Evolutionary conservation across 441 rosid species (phyloP).

Genomic region (Eugenia klotzschiana): DNA sequence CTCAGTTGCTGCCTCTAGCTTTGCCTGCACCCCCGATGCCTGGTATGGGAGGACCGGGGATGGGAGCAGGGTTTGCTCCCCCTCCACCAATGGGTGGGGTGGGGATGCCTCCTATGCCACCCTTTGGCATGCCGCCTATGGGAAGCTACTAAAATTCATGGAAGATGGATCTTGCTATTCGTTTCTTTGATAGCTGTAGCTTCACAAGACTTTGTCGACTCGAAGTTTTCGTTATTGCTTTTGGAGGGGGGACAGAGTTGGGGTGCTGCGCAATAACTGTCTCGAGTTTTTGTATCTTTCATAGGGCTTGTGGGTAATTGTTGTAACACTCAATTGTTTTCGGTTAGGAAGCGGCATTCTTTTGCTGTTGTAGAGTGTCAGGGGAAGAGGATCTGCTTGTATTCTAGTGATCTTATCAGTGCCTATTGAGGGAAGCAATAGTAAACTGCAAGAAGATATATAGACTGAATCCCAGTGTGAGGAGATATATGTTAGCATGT

Average conservation of each 20-base stretch:
- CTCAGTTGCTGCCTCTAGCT: constrained; percentile 89
- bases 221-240: not conserved
- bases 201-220: not conserved
- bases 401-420: not conserved
- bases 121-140: constrained; percentile 94
- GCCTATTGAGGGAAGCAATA: not conserved
- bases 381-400: not conserved
- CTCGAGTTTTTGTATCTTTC: not conserved
- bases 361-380: not conserved
- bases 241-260: not conserved
- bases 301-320: not conserved
- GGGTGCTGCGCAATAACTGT: not conserved
- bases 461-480: not conserved
- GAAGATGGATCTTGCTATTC: not conserved
- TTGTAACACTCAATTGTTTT: not conserved
- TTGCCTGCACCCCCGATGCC: constrained; percentile 98
- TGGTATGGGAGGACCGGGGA: constrained; percentile 65
- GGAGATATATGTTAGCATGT: not conserved
- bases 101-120: constrained; percentile 94
- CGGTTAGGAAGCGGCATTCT: not conserved
- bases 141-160: constrained; percentile 46
- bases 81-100: constrained; percentile 76
- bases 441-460: not conserved
- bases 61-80: constrained; percentile 55
- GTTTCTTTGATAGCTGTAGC: not conserved